These are phyloP conservation scores for Populus hybrid DNA, from an alignment of 441 rosid species.

Conservation along the genomic window DNA sequence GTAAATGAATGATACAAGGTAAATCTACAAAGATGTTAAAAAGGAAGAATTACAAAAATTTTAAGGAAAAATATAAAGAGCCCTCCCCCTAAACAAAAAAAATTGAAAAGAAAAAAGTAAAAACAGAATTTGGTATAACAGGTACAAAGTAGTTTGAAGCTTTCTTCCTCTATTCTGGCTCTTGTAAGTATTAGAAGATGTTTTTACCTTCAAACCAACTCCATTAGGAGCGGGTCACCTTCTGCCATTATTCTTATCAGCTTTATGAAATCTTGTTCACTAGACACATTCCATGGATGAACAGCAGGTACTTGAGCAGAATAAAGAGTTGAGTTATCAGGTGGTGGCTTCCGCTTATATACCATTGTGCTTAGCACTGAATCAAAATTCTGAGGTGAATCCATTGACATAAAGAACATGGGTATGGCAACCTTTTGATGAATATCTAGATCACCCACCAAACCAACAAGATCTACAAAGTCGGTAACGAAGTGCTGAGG, in stretches of 20 bases:
- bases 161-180: slow-evolving; percentile 15
- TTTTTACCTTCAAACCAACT: slow-evolving; percentile 52
- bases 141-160: slow-evolving; percentile 33
- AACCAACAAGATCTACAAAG: slow-evolving; percentile 69
- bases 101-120: background rate
- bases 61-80: slow-evolving; percentile 15
- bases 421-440: slow-evolving; percentile 85
- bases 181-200: slow-evolving; percentile 11
- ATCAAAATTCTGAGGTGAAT: slow-evolving; percentile 69
- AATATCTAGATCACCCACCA: slow-evolving; percentile 63
- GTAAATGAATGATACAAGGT: slow-evolving; percentile 47
- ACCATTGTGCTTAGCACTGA: slow-evolving; percentile 63
- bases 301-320: slow-evolving; percentile 70
- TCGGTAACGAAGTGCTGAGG: slow-evolving; percentile 57
- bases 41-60: background rate
- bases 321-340: slow-evolving; percentile 54
- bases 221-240: slow-evolving; percentile 94
- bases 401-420: slow-evolving; percentile 87
- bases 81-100: slow-evolving; percentile 15
- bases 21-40: slow-evolving; percentile 42
- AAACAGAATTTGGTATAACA: slow-evolving; percentile 19
- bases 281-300: slow-evolving; percentile 82
- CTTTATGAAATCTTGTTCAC: slow-evolving; percentile 85
- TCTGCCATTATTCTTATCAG: slow-evolving; percentile 77
- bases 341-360: slow-evolving; percentile 52